These are phyloP conservation scores for Marasmius fiardii DNA, from an alignment of 1,284 basidiomycete genomes.

Conservation along the genomic window DNA sequence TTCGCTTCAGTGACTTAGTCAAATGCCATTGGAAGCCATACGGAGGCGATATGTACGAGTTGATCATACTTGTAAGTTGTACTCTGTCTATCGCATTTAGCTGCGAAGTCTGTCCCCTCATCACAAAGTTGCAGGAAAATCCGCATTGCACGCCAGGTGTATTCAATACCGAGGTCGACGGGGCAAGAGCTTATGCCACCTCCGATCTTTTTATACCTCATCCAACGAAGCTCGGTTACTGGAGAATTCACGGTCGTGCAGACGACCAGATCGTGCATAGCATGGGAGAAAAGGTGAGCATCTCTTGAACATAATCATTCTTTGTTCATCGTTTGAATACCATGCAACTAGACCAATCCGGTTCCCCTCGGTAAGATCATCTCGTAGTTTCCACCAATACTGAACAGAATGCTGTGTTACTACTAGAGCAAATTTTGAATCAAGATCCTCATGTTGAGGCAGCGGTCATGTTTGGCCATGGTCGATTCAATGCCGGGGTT, in stretches of 20 bases:
- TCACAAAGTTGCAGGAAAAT: neutral
- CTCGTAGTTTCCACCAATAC: neutral
- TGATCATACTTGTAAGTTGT: neutral
- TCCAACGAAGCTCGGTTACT: slow-evolving; percentile 38
- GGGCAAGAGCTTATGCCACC: slow-evolving; percentile 26
- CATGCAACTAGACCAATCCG: slow-evolving; percentile 30
- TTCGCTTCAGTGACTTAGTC: neutral
- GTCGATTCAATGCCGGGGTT: slow-evolving; percentile 28
- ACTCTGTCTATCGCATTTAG: neutral
- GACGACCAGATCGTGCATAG: slow-evolving; percentile 53
- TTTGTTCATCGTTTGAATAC: neutral
- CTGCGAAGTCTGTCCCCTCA: neutral
- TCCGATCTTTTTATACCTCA: slow-evolving; percentile 43
- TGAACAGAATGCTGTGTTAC: neutral
- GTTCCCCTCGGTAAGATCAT: slow-evolving; percentile 28
- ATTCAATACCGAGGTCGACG: slow-evolving; percentile 20
- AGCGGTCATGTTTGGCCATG: slow-evolving; percentile 29
- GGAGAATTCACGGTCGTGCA: slow-evolving; percentile 41
- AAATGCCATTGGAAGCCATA: neutral
- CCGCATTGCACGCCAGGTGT: slow-evolving; percentile 8
- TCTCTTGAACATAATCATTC: neutral
- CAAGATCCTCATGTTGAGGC: slow-evolving; percentile 21
- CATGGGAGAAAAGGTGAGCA: slow-evolving; percentile 46
- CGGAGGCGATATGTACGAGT: neutral
- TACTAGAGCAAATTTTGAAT: slow-evolving; percentile 24